Percentiles rank a stretch among this genome's conserved stretches.
These are phyloP conservation scores for Cladosporium sp. DNA, from an alignment of 2,329 filamentous ascomycete species.

Conservation along the genomic window DNA sequence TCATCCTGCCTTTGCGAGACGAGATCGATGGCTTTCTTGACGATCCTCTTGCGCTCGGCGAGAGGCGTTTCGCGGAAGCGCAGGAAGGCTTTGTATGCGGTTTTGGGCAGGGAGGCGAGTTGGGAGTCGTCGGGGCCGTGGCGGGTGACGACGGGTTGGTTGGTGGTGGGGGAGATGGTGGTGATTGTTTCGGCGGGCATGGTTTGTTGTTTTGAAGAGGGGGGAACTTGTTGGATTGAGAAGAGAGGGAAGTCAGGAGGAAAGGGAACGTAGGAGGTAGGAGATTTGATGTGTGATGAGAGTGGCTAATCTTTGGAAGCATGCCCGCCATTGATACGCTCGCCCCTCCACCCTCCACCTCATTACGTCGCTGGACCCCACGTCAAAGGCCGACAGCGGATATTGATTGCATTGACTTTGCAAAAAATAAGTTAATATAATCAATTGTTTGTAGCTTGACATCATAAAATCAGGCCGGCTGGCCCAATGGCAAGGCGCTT, in stretches of 20 bases:
- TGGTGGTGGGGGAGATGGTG: slow-evolving; percentile 88
- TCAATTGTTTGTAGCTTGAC: no score
- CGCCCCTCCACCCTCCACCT: no score
- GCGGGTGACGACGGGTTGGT: slow-evolving; percentile 76
- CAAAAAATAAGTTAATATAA: no score
- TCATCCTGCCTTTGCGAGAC: slow-evolving; percentile 71
- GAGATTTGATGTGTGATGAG: no score
- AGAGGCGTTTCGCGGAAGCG: slow-evolving; percentile 73
- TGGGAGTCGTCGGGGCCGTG: slow-evolving; percentile 69
- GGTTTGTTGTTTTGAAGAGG: slow-evolving; percentile 17
- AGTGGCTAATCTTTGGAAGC: no score
- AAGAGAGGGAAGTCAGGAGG: no score
- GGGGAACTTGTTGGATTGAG: not conserved
- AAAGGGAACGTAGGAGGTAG: no score
- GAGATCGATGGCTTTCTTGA: slow-evolving; percentile 72
- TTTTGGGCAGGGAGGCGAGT: slow-evolving; percentile 65
- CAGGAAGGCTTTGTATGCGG: slow-evolving; percentile 70
- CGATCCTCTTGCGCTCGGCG: slow-evolving; percentile 70
- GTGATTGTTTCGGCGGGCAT: slow-evolving; percentile 57
- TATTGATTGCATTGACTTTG: no score
- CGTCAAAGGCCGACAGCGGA: no score
- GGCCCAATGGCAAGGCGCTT: slow-evolving; percentile 57
- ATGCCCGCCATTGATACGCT: no score
- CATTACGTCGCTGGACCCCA: no score
- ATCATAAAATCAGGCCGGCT: no score